Evolutionary conservation across 2,329 filamentous ascomycete genomes (phyloP), one percentile per base, ranked within the genome.

Genomic region (Penicillium sp.): DNA sequence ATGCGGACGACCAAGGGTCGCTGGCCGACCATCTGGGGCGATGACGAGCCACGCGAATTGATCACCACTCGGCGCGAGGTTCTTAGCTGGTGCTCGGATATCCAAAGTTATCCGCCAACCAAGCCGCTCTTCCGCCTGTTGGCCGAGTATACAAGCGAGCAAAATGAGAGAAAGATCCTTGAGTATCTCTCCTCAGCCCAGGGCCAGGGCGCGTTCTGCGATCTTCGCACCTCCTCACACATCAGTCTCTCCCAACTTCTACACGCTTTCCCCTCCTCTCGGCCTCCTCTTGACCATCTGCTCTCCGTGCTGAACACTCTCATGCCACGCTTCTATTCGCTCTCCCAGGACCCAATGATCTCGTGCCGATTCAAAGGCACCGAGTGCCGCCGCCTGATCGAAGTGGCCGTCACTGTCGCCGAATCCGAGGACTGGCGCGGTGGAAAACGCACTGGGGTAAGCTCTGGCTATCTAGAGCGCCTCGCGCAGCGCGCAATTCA

Each of bases 1-100:
- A 79, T 98, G 67, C 88, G 88, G 74, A 98, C 95, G 0, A 86
- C 84, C 38, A 86, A 83, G 61, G 94, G 94, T 37, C 86, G 95
- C 52, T 99, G 94, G 94, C 95, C 95, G 4, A 99, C 95, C 0
- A 96, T 99, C 52, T 99, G 95, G 95, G 95, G 94, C 43, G 91
- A 96, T 2, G 94, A 98, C 20, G 79, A 90, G 75, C 78, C 93
- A 6, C 87, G 95, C 58, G 89, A 95, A 73, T 82, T 99, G n/a
- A 82, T 93, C 57, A 96, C 94, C 3, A 98, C 93, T 0, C 88
- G 94, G 50, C 86, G 94, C 52, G 94, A 96, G 74, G 82, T 99
- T n/a, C 82, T 99, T 57, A 96, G 90, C 10, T 99, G 95, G 95
- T 97, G 93, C 74, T 88, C 90, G 28, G 95, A 99, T 74, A 87